A percentile compares a stretch with the other conserved stretches of the same genome.
These are phyloP conservation scores for Coniophora puteana DNA, from an alignment of 1,284 basidiomycete genomes.

Conservation along the genomic window DNA sequence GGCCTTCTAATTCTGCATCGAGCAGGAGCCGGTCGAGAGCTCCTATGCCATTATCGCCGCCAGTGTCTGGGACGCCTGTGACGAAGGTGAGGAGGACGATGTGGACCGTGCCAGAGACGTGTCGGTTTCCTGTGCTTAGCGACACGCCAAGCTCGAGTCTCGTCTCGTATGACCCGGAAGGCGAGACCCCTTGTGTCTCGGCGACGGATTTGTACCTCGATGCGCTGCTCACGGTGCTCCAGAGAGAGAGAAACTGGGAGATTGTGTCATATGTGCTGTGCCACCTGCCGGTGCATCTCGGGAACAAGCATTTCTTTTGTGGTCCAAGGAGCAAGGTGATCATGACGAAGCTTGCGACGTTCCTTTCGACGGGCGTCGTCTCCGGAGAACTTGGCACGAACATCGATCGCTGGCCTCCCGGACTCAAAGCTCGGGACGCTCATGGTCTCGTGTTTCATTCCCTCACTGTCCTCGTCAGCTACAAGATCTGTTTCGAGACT, in stretches of 20 bases:
- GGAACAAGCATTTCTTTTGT: conserved; percentile 97
- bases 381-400: conserved; percentile 55
- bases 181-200: conserved; percentile 51
- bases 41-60: conserved; percentile 26
- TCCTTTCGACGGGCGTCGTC: conserved; percentile 71
- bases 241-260: conserved; percentile 88
- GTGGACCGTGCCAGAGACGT: conserved; percentile 79
- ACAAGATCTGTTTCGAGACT: conserved; percentile 77
- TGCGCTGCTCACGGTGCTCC: conserved; percentile 66
- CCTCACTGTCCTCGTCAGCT: conserved; percentile 87
- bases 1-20: conserved; percentile 40
- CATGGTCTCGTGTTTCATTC: conserved; percentile 88
- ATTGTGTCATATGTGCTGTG: conserved; percentile 90
- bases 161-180: conserved; percentile 70
- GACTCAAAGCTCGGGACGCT: conserved; percentile 77
- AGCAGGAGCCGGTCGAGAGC: conserved; percentile 76
- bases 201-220: conserved; percentile 80
- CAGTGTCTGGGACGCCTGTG: conserved; percentile 23
- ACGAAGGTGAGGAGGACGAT: conserved; percentile 41
- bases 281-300: conserved; percentile 87
- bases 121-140: conserved; percentile 65
- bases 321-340: conserved; percentile 75
- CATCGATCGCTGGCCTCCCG: conserved; percentile 60
- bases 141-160: conserved; percentile 73
- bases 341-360: conserved; percentile 62